Percentiles rank a stretch among this genome's conserved stretches.
Evolutionary conservation across 768 basidiomycete genomes (phyloP).

Genomic region (Termitomyces heimii): DNA sequence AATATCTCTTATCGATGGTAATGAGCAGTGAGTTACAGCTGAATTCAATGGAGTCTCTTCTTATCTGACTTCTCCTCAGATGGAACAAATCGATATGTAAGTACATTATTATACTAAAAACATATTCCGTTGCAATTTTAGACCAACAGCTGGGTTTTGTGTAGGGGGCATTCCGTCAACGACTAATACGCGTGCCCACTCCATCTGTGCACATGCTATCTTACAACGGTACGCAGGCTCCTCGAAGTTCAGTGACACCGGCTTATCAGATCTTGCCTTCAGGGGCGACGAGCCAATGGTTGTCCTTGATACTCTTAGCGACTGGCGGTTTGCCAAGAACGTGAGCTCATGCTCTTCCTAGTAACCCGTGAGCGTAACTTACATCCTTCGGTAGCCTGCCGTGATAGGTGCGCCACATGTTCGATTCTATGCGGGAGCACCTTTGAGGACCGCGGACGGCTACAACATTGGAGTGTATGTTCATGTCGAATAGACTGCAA

Average conservation of each 20-base stretch:
- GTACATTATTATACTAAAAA: slow-evolving; percentile 13
- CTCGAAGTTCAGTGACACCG: not conserved
- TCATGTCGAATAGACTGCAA: not conserved
- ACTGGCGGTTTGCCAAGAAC: slow-evolving; percentile 88
- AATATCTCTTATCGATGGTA: slow-evolving; percentile 79
- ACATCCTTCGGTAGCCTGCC: slow-evolving; percentile 45
- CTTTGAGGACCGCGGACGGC: slow-evolving; percentile 83
- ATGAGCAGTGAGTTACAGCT: slow-evolving; percentile 61
- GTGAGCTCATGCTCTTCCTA: slow-evolving; percentile 34
- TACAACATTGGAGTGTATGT: slow-evolving; percentile 81
- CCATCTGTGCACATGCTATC: slow-evolving; percentile 83
- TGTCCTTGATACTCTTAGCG: slow-evolving; percentile 67
- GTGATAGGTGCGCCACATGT: slow-evolving; percentile 62
- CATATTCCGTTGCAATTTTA: not conserved
- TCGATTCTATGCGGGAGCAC: slow-evolving; percentile 90
- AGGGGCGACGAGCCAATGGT: slow-evolving; percentile 88
- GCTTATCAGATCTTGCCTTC: slow-evolving; percentile 1
- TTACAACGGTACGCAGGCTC: slow-evolving; percentile 53
- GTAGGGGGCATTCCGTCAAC: slow-evolving; percentile 38
- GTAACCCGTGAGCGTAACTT: not conserved
- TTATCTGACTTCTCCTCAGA: slow-evolving; percentile 26
- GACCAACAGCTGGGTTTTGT: not conserved
- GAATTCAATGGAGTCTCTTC: not conserved
- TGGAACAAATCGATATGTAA: slow-evolving; percentile 91
- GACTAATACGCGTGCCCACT: slow-evolving; percentile 47